Conservation (phyloP, 352 stramenopile genomes). For the Blastocystis sp. region DNA sequence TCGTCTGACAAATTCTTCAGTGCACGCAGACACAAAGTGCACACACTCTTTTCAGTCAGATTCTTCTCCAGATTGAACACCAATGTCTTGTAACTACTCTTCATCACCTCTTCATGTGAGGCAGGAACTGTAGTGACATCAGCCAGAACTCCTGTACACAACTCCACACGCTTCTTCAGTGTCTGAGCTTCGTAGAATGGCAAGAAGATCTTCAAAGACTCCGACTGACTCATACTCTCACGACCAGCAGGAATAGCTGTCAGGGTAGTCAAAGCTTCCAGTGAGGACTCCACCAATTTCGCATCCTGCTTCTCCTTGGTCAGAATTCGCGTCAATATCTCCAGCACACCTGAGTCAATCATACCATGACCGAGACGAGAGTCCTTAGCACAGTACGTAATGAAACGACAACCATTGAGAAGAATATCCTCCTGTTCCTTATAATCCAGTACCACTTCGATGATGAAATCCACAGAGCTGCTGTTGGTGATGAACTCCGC, state of each 20-base stretch:
- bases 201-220: conserved; percentile 14
- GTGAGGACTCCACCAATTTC: conserved; percentile 24
- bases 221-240: conserved; percentile 32
- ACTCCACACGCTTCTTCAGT: background rate
- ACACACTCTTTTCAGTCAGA: background rate
- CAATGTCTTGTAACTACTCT: background rate
- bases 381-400: conserved; percentile 41
- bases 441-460: conserved; percentile 36
- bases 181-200: conserved; percentile 9
- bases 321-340: conserved; percentile 57
- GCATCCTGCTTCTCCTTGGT: conserved; percentile 16
- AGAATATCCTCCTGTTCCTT: conserved; percentile 39
- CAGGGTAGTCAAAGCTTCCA: background rate
- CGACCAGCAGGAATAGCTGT: conserved; percentile 3
- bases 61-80: conserved; percentile 28
- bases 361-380: conserved; percentile 45
- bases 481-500: conserved; percentile 29
- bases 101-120: conserved; percentile 42
- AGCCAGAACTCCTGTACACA: conserved; percentile 10
- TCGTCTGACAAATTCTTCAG: conserved; percentile 36
- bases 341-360: conserved; percentile 40
- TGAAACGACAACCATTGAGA: conserved; percentile 55
- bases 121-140: conserved; percentile 34
- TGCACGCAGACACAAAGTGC: background rate
- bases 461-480: conserved; percentile 31